phyloP scores from a whole-genome alignment of 2,329 filamentous ascomycete genomes.

The Colletotrichum brevisporum region DNA sequence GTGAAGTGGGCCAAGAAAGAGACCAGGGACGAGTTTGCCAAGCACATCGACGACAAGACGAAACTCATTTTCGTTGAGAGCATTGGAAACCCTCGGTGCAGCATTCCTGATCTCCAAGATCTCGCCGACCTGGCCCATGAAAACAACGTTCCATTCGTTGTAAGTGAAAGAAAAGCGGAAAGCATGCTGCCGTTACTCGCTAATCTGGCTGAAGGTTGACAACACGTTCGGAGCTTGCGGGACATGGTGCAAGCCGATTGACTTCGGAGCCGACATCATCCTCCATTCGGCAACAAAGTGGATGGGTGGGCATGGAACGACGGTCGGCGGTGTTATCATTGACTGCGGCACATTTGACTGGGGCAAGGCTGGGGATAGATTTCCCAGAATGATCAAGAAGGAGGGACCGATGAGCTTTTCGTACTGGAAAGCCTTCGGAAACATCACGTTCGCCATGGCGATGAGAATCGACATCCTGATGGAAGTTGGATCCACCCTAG shows the following conservation, averaged over 20 bases:
- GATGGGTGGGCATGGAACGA: constrained; percentile 81
- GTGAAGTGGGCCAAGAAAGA: constrained; percentile 78
- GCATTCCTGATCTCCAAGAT: constrained; percentile 78
- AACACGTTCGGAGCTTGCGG: constrained; percentile 81
- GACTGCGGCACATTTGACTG: constrained; percentile 81
- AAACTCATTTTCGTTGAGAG: constrained; percentile 93
- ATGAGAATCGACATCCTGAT: constrained; percentile 74
- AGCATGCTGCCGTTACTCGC: not conserved
- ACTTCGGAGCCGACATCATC: constrained; percentile 79
- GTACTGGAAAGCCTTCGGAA: constrained; percentile 56
- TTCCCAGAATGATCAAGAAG: constrained; percentile 79
- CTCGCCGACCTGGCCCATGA: constrained; percentile 72
- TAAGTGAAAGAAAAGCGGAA: not conserved
- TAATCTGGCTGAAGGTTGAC: constrained; percentile 59
- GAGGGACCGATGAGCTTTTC: constrained; percentile 50
- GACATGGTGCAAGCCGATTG: constrained; percentile 75
- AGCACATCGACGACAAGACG: constrained; percentile 89
- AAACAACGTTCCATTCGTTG: constrained; percentile 49
- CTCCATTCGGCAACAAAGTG: constrained; percentile 81
- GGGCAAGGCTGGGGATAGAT: constrained; percentile 69
- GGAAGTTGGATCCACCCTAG: constrained; percentile 76
- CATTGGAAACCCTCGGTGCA: constrained; percentile 94
- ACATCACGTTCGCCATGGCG: constrained; percentile 78
- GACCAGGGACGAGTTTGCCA: constrained; percentile 89
- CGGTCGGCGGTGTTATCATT: constrained; percentile 76